Conservation (phyloP, 163 green algal species). For the Chloromonas sp. region DNA sequence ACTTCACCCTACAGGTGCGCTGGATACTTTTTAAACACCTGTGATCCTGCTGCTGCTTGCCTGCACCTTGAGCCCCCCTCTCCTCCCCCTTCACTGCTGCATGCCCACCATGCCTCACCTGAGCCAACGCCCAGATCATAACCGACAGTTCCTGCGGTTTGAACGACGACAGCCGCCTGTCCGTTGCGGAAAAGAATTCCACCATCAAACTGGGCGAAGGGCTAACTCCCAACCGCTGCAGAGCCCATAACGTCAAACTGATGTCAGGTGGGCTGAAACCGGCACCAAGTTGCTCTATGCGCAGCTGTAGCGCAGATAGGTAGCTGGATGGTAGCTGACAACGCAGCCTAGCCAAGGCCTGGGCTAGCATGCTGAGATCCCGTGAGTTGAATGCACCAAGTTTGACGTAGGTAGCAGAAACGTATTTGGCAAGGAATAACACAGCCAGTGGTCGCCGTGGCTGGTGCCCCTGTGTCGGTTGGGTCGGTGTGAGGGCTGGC, state of each 20-base stretch:
- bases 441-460: not conserved
- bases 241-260: slow-evolving; percentile 28
- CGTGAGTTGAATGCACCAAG: not conserved
- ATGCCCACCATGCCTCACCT: slow-evolving; percentile 2
- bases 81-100: not conserved
- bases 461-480: not conserved
- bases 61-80: not conserved
- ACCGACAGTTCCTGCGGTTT: slow-evolving; percentile 23
- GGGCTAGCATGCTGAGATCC: not conserved
- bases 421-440: not conserved
- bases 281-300: not conserved
- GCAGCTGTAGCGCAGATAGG: not conserved
- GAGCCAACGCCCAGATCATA: slow-evolving; percentile 20
- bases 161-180: slow-evolving; percentile 32
- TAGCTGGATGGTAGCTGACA: not conserved
- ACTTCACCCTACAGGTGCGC: too few relatives aligned
- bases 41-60: too few relatives aligned
- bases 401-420: not conserved
- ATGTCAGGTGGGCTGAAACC: slow-evolving; percentile 13
- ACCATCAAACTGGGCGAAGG: slow-evolving; percentile 16
- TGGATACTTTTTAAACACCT: too few relatives aligned
- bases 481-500: too few relatives aligned
- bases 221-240: slow-evolving; percentile 17
- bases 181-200: slow-evolving; percentile 36
- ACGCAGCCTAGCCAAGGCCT: not conserved